Evolutionary conservation across 2,329 filamentous ascomycete genomes (phyloP), one percentile per base, ranked within the genome.

Genomic region (Chaetomium globosum): DNA sequence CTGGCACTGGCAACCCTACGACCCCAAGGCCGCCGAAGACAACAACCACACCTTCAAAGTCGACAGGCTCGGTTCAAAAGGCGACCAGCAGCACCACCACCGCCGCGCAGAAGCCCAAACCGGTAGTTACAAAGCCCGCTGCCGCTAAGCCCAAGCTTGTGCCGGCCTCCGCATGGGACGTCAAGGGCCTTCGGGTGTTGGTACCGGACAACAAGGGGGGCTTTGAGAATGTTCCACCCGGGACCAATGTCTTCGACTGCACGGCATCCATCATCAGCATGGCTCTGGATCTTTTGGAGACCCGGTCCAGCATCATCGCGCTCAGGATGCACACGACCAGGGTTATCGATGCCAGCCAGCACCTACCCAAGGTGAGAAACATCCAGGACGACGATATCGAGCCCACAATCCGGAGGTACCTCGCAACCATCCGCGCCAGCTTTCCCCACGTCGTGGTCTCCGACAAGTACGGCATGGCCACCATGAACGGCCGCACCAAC

Each of bases 401-500:
- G 7, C 31, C 51, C 39, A 61, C 16, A 1, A 39, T 43, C 7
- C 33, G 10, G n/a, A 21, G 33, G 19, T 65, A 56, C 43, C 52
- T 65, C 16, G 5, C n/a, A 4, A 1, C 28, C 16, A 51, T 65
- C 26, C 63, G 63, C 26, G 7, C 31, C 16, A 61, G 57, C 43
- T 61, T 65, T 12, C 63, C 58, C 3, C 28, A 61, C 26, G n/a
- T 65, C 8, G 39, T 65, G 6, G 54, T 65, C 2, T 39, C 63
- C 28, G 43, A 61, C 26, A 26, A 31, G 9, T 30, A 26, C 23
- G 57, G 58, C 10, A 65, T 65, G 53, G 57, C 36, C 21, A 52
- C 8, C 8, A 65, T 53, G 53, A 61, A 65, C 30, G 63, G 63
- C 53, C 63, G 63, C n/a, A 65, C 63, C 36, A 58, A 46, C 31